phyloP scores from a whole-genome alignment of 1,139 yeast species.

The Yamadazyma oceani region DNA sequence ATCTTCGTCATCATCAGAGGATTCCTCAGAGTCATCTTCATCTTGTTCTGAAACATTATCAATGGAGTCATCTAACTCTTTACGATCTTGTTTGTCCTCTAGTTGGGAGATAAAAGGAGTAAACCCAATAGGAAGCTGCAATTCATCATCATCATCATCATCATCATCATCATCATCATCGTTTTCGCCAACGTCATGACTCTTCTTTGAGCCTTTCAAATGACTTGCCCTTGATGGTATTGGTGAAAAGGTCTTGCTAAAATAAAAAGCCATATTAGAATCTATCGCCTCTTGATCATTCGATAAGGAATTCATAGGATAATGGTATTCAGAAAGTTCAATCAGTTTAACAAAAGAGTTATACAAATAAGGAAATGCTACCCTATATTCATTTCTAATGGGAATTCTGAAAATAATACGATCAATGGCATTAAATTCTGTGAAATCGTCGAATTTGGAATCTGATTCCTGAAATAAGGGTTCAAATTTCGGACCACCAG shows the following conservation, averaged over 20 bases:
- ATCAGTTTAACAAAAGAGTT: conserved; percentile 76
- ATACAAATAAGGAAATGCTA: conserved; percentile 84
- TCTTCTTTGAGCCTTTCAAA: conserved; percentile 3
- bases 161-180: conserved; percentile 13
- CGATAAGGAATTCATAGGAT: conserved; percentile 54
- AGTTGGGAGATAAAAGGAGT: conserved; percentile 13
- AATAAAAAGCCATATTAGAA: conserved; percentile 28
- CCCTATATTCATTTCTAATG: conserved; percentile 76
- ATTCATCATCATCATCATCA: conserved; percentile 10
- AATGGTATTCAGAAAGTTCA: conserved; percentile 58
- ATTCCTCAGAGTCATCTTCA: conserved; percentile 30
- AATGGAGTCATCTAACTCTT: conserved; percentile 3
- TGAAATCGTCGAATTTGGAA: conserved; percentile 72
- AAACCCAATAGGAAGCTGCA: conserved; percentile 11
- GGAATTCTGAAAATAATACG: conserved; percentile 79
- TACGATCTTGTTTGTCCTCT: conserved; percentile 3
- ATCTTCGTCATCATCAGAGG: conserved; percentile 23
- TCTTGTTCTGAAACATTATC: conserved; percentile 1
- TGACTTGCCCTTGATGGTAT: conserved; percentile 7
- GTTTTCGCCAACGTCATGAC: conserved; percentile 4
- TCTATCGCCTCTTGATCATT: conserved; percentile 36
- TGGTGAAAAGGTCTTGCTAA: conserved; percentile 12
- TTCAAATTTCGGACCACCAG: conserved; percentile 97
- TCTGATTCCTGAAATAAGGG: conserved; percentile 69
- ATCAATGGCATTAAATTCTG: conserved; percentile 88